Evolutionary conservation across 495 filamentous ascomycete genomes (phyloP).

Genomic region (Cetradonia linearis): DNA sequence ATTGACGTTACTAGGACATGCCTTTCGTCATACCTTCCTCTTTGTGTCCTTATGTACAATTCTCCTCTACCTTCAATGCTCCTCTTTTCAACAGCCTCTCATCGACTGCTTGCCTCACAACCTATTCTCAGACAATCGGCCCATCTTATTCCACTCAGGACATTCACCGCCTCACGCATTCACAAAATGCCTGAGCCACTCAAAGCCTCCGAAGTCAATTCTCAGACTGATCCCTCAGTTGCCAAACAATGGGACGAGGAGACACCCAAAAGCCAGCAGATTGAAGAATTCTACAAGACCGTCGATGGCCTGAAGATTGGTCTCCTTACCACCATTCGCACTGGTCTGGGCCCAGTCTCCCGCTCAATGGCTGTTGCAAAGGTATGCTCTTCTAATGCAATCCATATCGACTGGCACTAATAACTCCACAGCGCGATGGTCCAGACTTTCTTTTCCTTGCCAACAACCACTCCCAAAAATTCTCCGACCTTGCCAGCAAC

Average conservation of each 20-base stretch:
- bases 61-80: background rate
- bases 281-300: slow-evolving; percentile 29
- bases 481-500: slow-evolving; percentile 32
- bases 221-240: slow-evolving; percentile 31
- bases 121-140: background rate
- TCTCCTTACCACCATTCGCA: slow-evolving; percentile 29
- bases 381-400: background rate
- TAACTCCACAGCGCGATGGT: slow-evolving; percentile 25
- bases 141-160: background rate
- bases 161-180: background rate
- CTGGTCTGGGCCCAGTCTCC: slow-evolving; percentile 29
- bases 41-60: too few relatives aligned
- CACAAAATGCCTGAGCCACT: slow-evolving; percentile 29
- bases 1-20: too few relatives aligned
- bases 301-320: slow-evolving; percentile 29
- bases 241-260: slow-evolving; percentile 29
- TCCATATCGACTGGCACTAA: background rate
- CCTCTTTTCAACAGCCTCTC: background rate
- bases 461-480: slow-evolving; percentile 36
- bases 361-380: slow-evolving; percentile 37
- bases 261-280: slow-evolving; percentile 29
- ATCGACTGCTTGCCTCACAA: background rate
- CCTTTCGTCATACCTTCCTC: background rate
- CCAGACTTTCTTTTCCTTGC: slow-evolving; percentile 39
- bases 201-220: slow-evolving; percentile 25